Evolutionary conservation across 768 basidiomycete genomes (phyloP), one percentile per base, ranked within the genome.

Genomic region (Suillus hirtellus): DNA sequence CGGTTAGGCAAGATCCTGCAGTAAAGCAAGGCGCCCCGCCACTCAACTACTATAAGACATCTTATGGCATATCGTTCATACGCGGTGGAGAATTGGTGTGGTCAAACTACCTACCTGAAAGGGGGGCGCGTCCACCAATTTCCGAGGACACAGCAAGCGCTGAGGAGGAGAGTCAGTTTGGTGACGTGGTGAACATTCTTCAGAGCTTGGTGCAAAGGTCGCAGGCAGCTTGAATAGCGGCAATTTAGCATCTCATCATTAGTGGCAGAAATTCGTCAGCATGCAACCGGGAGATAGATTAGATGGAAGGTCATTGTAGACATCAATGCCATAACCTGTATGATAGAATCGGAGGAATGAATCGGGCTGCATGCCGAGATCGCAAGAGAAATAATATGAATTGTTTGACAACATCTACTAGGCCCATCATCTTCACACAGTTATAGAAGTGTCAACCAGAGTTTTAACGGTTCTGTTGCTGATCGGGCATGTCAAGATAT

Each of bases 151-250:
- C 83, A 64, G 76, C 87, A 14, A 85, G 85, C 31, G 81, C 79
- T 14, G 86, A 86, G 68, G 76, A 93, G 61, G 90, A 86, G 76
- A 76, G 61, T n/a, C 80, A 85, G 73, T 94, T 93, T 71, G 81
- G 80, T 73, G 75, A 87, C 19, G 92, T 89, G 2, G 85, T 93
- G 1, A 83, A 82, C 42, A 90, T 92, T 58, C 82, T 92, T 19
- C 75, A 86, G 44, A 70, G 80, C 63, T 72, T 89, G 27, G 56
- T 43, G 40, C 38, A 42, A 58, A 58, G 24, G 17, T 31, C 40
- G 10, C 56, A 58, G 63, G 83, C 47, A 34, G 60, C 59, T 54
- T 43, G 52, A 67, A 56, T 50, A 19, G 44, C 34, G 49, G 24
- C 37, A 21, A 35, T 34, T 14, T 15, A 43, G 34, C 11, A 21